Percentiles rank a stretch among this genome's conserved stretches.
These are phyloP conservation scores for Bolboschoenoplectus hybrid DNA, from an alignment of 202 grass and related monocot genomes.

Conservation along the genomic window DNA sequence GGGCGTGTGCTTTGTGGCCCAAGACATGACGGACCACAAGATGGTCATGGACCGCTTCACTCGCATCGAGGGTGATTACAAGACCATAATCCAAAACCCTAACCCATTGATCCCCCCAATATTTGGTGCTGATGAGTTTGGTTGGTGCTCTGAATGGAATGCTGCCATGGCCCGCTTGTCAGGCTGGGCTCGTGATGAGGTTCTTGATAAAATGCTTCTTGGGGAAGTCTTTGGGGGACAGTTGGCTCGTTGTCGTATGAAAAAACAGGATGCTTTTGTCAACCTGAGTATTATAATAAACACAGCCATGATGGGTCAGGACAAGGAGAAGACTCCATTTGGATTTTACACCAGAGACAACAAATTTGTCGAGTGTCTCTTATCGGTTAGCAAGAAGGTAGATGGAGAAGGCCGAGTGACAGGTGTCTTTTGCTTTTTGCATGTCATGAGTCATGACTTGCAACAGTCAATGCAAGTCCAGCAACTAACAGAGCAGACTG, in stretches of 20 bases:
- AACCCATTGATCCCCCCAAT: slow-evolving; percentile 90
- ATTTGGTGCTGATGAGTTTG: slow-evolving; percentile 89
- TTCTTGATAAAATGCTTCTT: slow-evolving; percentile 86
- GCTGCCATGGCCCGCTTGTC: slow-evolving; percentile 81
- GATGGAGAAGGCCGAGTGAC: slow-evolving; percentile 57
- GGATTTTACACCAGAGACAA: slow-evolving; percentile 63
- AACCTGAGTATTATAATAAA: slow-evolving; percentile 81
- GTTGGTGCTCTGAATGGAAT: slow-evolving; percentile 98
- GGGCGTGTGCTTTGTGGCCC: slow-evolving; percentile 93
- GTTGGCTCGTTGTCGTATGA: slow-evolving; percentile 69
- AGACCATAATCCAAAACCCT: slow-evolving; percentile 83
- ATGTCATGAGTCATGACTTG: slow-evolving; percentile 82
- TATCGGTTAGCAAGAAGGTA: slow-evolving; percentile 78
- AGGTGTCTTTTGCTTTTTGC: slow-evolving; percentile 93
- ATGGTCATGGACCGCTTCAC: slow-evolving; percentile 88
- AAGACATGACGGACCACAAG: slow-evolving; percentile 96
- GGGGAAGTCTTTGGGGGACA: slow-evolving; percentile 81
- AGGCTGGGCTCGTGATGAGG: slow-evolving; percentile 82
- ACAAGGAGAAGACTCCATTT: slow-evolving; percentile 81
- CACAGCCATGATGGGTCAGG: slow-evolving; percentile 72
- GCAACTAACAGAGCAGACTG: slow-evolving; percentile 63
- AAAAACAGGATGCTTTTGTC: slow-evolving; percentile 75
- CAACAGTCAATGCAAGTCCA: slow-evolving; percentile 80
- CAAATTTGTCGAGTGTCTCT: slow-evolving; percentile 75
- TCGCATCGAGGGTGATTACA: slow-evolving; percentile 90